A percentile compares a stretch with the other conserved stretches of the same genome.
Evolutionary conservation across 2,329 filamentous ascomycete genomes (phyloP).

Genomic region (Nemania abortiva): DNA sequence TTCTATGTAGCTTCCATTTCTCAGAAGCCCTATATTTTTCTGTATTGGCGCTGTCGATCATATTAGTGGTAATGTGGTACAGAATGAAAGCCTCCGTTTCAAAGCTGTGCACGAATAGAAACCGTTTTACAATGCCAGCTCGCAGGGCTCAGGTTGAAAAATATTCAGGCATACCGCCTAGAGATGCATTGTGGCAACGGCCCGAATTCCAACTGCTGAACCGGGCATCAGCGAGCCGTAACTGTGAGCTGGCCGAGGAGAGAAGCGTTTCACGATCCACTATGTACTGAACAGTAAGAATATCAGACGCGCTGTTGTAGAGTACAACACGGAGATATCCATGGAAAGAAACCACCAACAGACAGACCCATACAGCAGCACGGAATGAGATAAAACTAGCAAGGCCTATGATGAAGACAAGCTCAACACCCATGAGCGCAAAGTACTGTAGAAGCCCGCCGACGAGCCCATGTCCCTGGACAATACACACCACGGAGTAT

Average conservation of each 20-base stretch:
- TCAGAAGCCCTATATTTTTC: constrained; percentile 1
- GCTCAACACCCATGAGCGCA: constrained; percentile 8
- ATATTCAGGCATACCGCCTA: not conserved
- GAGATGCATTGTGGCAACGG: not conserved
- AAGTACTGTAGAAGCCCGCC: constrained; percentile 11
- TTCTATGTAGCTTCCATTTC: constrained; percentile 3
- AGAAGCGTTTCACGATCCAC: constrained; percentile 26
- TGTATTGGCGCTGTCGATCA: constrained; percentile 2
- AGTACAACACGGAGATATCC: constrained; percentile 23
- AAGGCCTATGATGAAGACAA: constrained; percentile 6
- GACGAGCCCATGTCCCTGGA: constrained; percentile 7
- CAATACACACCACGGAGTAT: constrained; percentile 11
- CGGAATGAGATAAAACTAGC: not conserved
- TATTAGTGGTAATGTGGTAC: constrained; percentile 3
- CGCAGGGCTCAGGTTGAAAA: not conserved
- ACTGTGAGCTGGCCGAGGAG: constrained; percentile 19
- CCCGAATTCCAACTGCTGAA: constrained; percentile 3
- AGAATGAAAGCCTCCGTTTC: not conserved
- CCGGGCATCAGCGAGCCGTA: not conserved
- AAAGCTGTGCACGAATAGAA: constrained; percentile 5
- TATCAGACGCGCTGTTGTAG: constrained; percentile 7
- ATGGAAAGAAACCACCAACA: constrained; percentile 14
- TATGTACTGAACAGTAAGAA: constrained; percentile 33
- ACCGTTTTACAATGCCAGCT: not conserved
- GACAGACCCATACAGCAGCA: constrained; percentile 7